Percentiles rank a stretch among this genome's conserved stretches.
Conservation (phyloP, 108 stramenopile species). For the Thalassiosira profunda region DNA sequence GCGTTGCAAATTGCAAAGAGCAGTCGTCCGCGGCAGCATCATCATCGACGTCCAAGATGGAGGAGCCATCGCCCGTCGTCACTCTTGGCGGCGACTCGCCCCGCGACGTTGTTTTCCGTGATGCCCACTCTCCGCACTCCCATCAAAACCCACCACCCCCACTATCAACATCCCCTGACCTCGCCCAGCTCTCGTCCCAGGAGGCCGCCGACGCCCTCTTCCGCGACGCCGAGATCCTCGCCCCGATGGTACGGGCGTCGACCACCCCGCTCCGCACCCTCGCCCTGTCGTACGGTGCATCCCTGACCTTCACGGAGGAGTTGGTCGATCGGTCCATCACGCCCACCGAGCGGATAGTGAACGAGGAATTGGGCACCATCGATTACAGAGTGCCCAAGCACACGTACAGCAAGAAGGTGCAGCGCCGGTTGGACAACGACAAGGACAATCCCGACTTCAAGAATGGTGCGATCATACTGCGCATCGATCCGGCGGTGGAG, state of each 20-base stretch:
- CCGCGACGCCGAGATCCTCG: constrained; percentile 57
- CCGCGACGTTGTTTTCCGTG: too few species aligned
- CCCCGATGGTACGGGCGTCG: constrained; percentile 94
- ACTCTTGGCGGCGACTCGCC: too few species aligned
- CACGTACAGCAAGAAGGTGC: constrained; percentile 57
- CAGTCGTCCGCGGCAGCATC: too few species aligned
- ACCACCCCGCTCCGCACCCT: constrained; percentile 92
- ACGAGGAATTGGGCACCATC: constrained; percentile 76
- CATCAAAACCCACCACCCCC: background rate
- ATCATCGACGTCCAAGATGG: too few species aligned
- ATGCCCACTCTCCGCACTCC: background rate
- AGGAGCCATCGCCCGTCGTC: too few species aligned
- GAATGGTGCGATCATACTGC: constrained; percentile 55
- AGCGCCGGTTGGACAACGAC: constrained; percentile 48
- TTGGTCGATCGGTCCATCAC: constrained; percentile 90
- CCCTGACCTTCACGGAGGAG: constrained; percentile 95
- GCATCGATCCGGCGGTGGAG: constrained; percentile 81
- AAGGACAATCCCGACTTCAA: constrained; percentile 43
- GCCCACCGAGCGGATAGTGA: constrained; percentile 65
- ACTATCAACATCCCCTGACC: background rate
- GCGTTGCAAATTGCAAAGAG: too few species aligned
- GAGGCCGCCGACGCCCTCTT: constrained; percentile 36
- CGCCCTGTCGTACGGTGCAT: constrained; percentile 91
- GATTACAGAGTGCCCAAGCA: constrained; percentile 82
- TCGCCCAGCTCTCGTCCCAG: constrained; percentile 13